Conservation (phyloP, 2,329 filamentous ascomycete species). For the Fonsecaea nubica region DNA sequence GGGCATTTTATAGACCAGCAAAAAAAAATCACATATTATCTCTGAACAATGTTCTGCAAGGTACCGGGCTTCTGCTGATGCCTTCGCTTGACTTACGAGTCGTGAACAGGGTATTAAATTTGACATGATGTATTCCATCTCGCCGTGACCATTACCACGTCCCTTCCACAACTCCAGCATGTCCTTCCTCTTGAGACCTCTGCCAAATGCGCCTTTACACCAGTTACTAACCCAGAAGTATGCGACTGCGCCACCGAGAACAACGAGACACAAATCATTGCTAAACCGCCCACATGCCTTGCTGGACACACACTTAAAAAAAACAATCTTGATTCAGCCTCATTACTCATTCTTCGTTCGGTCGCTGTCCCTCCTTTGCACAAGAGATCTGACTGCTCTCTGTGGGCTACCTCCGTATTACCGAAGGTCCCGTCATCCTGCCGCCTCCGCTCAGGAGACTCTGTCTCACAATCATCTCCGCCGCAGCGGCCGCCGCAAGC, state of each 20-base stretch:
- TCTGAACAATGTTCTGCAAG: background rate
- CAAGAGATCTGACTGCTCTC: background rate
- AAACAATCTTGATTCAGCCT: slow-evolving; percentile 1
- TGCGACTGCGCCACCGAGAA: background rate
- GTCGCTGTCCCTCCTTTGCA: background rate
- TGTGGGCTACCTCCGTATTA: slow-evolving; percentile 33
- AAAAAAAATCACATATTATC: background rate
- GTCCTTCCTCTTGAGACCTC: background rate
- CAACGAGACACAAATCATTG: background rate
- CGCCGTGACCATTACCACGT: background rate
- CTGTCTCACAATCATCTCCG: slow-evolving; percentile 92
- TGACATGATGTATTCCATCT: background rate
- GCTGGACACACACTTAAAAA: background rate
- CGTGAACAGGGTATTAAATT: background rate
- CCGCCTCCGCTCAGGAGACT: slow-evolving; percentile 71
- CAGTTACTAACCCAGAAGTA: background rate
- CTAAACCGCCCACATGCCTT: background rate
- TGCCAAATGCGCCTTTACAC: slow-evolving; percentile 1
- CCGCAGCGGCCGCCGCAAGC: slow-evolving; percentile 85
- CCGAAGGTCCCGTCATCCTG: slow-evolving; percentile 55
- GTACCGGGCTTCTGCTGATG: background rate
- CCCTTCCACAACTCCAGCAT: background rate
- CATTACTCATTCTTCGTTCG: slow-evolving; percentile 3
- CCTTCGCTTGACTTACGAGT: background rate
- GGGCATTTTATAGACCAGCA: background rate